These are phyloP conservation scores for Cornus florida DNA, from an alignment of 148 eudicot genomes.

Conservation along the genomic window DNA sequence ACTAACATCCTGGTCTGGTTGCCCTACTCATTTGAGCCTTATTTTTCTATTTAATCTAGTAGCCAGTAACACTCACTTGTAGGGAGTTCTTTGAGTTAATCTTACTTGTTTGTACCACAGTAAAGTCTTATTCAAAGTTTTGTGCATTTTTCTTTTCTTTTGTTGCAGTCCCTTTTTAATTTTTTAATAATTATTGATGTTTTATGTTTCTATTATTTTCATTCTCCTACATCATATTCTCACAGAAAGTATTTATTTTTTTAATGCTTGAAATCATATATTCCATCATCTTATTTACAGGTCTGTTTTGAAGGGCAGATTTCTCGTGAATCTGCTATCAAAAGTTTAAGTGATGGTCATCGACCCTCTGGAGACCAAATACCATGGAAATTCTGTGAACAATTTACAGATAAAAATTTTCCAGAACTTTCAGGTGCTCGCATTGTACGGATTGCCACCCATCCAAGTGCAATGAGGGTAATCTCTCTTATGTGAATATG, in stretches of 20 bases:
- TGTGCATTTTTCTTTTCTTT: neutral
- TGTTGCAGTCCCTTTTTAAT: too few species aligned
- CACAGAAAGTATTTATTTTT: neutral
- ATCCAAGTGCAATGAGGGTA: slow-evolving; percentile 98
- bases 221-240: neutral
- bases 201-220: neutral
- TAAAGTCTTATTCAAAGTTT: neutral
- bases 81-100: neutral
- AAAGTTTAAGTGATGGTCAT: slow-evolving; percentile 69
- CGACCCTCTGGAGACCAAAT: slow-evolving; percentile 94
- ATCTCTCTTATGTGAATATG: neutral
- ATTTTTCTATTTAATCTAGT: neutral
- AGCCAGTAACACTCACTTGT: neutral
- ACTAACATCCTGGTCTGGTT: neutral
- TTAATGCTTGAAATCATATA: neutral
- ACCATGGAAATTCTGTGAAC: slow-evolving; percentile 93
- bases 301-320: slow-evolving; percentile 92
- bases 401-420: slow-evolving; percentile 69
- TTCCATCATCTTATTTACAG: slow-evolving; percentile 31
- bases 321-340: slow-evolving; percentile 73
- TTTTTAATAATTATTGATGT: neutral
- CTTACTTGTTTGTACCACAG: neutral
- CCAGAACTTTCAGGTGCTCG: slow-evolving; percentile 96
- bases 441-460: slow-evolving; percentile 94
- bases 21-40: neutral